phyloP scores from a whole-genome alignment of 2,329 filamentous ascomycete species.

The Corynespora cassiicola region DNA sequence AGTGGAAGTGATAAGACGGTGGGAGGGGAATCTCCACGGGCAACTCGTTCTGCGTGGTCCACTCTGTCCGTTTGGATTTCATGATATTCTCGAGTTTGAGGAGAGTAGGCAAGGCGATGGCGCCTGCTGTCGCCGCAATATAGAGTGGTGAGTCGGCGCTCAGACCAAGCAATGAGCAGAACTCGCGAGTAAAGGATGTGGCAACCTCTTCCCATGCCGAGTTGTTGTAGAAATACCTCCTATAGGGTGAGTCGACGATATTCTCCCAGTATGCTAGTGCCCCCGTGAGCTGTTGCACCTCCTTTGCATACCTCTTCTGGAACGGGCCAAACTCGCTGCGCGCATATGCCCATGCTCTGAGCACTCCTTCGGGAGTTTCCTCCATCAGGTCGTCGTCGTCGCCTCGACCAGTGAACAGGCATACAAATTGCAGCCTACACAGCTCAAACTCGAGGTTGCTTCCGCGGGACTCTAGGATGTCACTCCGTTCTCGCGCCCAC shows the following conservation, averaged over 20 bases:
- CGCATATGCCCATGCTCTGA: conserved; percentile 78
- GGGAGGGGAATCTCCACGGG: conserved; percentile 74
- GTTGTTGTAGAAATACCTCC: conserved; percentile 75
- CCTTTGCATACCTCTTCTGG: conserved; percentile 73
- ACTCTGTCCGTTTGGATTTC: conserved; percentile 88
- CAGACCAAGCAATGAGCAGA: conserved; percentile 88
- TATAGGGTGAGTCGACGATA: conserved; percentile 78
- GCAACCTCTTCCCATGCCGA: conserved; percentile 83
- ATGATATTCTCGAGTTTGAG: conserved; percentile 89
- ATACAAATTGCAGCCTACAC: conserved; percentile 86
- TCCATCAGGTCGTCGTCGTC: conserved; percentile 61
- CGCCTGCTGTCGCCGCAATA: conserved; percentile 88
- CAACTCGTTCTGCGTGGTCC: conserved; percentile 90
- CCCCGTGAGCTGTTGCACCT: conserved; percentile 81
- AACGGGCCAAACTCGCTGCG: conserved; percentile 76
- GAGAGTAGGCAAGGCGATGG: conserved; percentile 86
- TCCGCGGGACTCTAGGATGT: conserved; percentile 76
- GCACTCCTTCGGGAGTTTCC: conserved; percentile 52
- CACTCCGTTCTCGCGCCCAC: conserved; percentile 79
- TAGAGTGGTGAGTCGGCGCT: conserved; percentile 93
- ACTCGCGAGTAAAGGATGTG: conserved; percentile 89
- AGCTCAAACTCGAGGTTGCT: conserved; percentile 97
- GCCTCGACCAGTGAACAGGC: conserved; percentile 70
- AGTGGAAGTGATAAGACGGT: conserved; percentile 77
- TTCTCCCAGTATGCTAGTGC: conserved; percentile 83